Evolutionary conservation across 352 stramenopile species (phyloP), one percentile per base, ranked within the genome.

Genomic region (Aphanomyces stellatus): DNA sequence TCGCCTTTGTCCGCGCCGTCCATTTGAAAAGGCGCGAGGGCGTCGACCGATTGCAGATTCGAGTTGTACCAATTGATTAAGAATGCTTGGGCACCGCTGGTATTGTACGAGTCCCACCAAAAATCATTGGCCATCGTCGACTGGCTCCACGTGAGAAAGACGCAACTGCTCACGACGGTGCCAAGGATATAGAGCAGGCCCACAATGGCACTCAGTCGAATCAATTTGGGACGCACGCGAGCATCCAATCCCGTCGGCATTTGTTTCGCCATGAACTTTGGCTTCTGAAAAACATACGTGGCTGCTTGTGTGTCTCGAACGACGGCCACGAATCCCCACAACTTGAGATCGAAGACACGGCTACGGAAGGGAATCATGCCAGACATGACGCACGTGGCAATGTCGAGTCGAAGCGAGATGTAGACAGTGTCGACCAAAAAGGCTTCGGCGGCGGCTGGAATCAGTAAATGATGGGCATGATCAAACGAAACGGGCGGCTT

Each of bases 41-140:
- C 28, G 24, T n/a, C n/a, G n/a, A 51, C 15, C 13, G n/a, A 25
- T 22, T 40, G 11, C 13, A 64, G 33, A 28, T 64, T 8, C 25
- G 25, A 15, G 56, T 64, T 64, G 37, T 48, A 37, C 56, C 56
- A 64, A 15, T 33, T 64, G 33, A 34, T 15, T 22, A 64, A 25
- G 33, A 51, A 64, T 25, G 31, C 19, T 7, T 48, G 53, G 40
- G 10, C 5, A 4, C 53, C 40, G 4, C 25, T 51, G 19, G 33
- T 24, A 22, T 64, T 51, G 19, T 51, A 64, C 25, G 42, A 48
- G 11, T 31, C 6, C 56, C 56, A 64, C 7, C 51, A 43, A 19
- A 51, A 51, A 51, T 64, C 56, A 28, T 64, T 64, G n/a, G 56
- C 11, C 6, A 64, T 31, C 7, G 15, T 25, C 6, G 28, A 22